Percentiles rank a stretch among this genome's conserved stretches.
Conservation (phyloP, 495 filamentous ascomycete species). For the Corynascus novoguineensis region DNA sequence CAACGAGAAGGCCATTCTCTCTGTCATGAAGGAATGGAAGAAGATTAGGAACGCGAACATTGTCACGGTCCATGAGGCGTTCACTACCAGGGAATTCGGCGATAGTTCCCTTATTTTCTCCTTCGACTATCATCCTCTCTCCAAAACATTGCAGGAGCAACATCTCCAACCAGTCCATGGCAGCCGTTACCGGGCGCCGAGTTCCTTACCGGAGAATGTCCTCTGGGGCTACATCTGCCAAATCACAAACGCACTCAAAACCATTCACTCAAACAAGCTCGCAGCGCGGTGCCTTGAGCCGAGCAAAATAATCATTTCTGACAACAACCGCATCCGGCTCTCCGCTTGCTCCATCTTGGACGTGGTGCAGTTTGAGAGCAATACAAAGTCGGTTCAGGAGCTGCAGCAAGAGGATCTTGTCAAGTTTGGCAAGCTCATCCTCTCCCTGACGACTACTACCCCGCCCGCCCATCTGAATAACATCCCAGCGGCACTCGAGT, state of each 20-base stretch:
- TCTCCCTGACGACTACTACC: conserved; percentile 67
- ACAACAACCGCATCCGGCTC: conserved; percentile 77
- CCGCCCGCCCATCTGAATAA: conserved; percentile 48
- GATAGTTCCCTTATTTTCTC: conserved; percentile 94
- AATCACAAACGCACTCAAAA: conserved; percentile 79
- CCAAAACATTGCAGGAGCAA: conserved; percentile 83
- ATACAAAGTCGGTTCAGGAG: conserved; percentile 56
- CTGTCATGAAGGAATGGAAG: conserved; percentile 81
- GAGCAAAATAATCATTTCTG: conserved; percentile 80
- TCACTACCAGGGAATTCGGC: conserved; percentile 86
- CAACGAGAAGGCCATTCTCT: conserved; percentile 79
- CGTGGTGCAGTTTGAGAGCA: conserved; percentile 70
- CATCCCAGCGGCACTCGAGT: conserved; percentile 59
- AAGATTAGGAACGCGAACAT: conserved; percentile 75
- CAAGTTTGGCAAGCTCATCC: conserved; percentile 76
- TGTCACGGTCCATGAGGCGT: conserved; percentile 84
- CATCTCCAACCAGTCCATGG: conserved; percentile 60
- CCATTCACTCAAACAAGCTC: conserved; percentile 73
- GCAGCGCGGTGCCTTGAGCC: conserved; percentile 79
- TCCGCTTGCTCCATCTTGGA: conserved; percentile 84
- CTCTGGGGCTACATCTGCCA: conserved; percentile 93
- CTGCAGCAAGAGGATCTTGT: conserved; percentile 84
- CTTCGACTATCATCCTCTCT: conserved; percentile 84
- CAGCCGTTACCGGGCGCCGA: conserved; percentile 34
- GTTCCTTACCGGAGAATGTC: conserved; percentile 64